phyloP scores from a whole-genome alignment of 345 rosid genomes.

The Camelina neglecta region DNA sequence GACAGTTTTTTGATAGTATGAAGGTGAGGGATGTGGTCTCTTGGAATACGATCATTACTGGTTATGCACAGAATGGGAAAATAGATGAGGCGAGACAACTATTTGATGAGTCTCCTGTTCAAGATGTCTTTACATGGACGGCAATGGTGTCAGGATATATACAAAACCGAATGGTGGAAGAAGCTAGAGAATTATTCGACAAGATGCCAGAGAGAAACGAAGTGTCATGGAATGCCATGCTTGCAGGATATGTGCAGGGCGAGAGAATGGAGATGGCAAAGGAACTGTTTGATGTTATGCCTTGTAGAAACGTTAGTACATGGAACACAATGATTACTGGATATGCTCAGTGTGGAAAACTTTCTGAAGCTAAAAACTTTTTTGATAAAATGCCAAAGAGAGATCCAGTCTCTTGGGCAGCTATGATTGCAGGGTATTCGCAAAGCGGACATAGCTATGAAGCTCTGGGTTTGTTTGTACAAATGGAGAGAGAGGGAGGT shows the following conservation, averaged over 20 bases:
- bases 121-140: constrained; percentile 77
- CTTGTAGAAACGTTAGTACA: constrained; percentile 53
- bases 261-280: constrained; percentile 61
- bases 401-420: constrained; percentile 76
- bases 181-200: constrained; percentile 60
- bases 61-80: constrained; percentile 62
- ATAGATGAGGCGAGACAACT: constrained; percentile 58
- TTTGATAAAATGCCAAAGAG: constrained; percentile 63
- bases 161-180: constrained; percentile 60
- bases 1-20: constrained; percentile 55
- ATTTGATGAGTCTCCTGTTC: constrained; percentile 57
- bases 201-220: constrained; percentile 62
- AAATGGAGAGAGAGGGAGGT: constrained; percentile 71
- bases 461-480: constrained; percentile 55
- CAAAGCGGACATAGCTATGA: constrained; percentile 61
- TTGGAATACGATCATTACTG: constrained; percentile 65
- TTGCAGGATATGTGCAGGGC: constrained; percentile 68
- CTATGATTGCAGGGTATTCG: constrained; percentile 73
- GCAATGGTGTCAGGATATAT: constrained; percentile 68
- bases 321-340: constrained; percentile 83
- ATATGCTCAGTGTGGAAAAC: constrained; percentile 58
- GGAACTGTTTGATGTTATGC: constrained; percentile 66
- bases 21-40: constrained; percentile 60
- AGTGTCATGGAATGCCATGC: constrained; percentile 76
- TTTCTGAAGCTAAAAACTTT: constrained; percentile 51